Evolutionary conservation across 2,329 filamentous ascomycete genomes (phyloP), one percentile per base, ranked within the genome.

Genomic region (Hypocrella siamensis): DNA sequence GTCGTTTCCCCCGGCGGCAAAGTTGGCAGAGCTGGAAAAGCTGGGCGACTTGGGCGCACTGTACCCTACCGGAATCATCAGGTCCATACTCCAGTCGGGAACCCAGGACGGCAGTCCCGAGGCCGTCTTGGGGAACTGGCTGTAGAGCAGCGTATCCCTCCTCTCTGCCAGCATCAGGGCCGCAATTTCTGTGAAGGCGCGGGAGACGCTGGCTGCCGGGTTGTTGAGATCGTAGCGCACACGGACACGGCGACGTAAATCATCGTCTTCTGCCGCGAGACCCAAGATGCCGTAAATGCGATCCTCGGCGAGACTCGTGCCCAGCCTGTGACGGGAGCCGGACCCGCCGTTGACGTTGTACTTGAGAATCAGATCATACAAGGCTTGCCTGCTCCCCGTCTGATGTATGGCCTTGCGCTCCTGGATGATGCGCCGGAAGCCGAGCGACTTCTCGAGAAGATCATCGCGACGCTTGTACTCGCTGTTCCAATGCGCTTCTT

Each of bases 81-180:
- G 37, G n/a, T 40, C 18, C 45, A 46, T 46, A 2, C 46, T 42
- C 51, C 51, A 54, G 35, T 55, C 51, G 6, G 51, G 49, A 4
- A 47, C 48, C 52, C 52, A 55, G 3, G 49, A 52, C 3, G 51
- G 52, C 14, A 53, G 17, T 3, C 32, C 35, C 2, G 26, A 10
- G 2, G 40, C 35, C 16, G 24, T 26, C 15, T 46, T 47, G 3
- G 45, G 44, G 5, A 40, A 39, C 35, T 53, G 51, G 5, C 42
- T 43, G 30, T 46, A 53, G 6, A 51, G 38, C 6, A 55, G 35
- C 2, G 46, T 28, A 31, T 54, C 51, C 5, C 43, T 19, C 19
- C 41, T 46, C 2, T 43, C 34, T 16, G 33, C 32, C 6, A 46
- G 28, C 11, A 51, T 37, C 5, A 49, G 26, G 5, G 32, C 38